phyloP scores from a whole-genome alignment of 1,139 yeast species.

The Debaryomycetaceae sp. region DNA sequence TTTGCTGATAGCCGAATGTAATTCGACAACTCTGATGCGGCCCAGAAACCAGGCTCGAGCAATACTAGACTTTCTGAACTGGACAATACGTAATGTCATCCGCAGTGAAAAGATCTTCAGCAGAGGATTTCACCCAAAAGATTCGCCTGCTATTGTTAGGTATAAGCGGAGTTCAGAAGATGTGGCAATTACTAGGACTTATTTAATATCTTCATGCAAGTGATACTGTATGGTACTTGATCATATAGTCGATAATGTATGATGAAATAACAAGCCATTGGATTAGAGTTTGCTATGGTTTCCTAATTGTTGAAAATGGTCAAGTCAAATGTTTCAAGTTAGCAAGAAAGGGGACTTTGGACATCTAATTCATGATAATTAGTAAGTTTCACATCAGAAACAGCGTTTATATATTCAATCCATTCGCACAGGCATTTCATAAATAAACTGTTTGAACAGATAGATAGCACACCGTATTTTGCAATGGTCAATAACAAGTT shows the following conservation, averaged over 20 bases:
- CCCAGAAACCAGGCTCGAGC: no score
- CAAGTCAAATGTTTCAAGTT: not conserved
- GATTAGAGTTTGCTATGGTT: not conserved
- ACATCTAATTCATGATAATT: not conserved
- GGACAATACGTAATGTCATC: no score
- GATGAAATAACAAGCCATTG: not conserved
- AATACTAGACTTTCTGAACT: no score
- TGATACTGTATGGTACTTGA: not conserved
- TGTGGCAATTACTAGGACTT: not conserved
- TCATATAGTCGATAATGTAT: not conserved
- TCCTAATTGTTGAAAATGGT: not conserved
- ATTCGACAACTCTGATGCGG: not conserved
- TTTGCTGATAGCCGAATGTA: not conserved
- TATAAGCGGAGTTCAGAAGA: not conserved
- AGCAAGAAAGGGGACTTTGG: not conserved
- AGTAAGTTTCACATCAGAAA: not conserved
- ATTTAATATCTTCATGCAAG: not conserved
- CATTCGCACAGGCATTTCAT: not conserved
- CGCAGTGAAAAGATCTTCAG: no score
- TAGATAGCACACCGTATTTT: not conserved
- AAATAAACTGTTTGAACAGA: not conserved
- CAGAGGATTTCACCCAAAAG: no score
- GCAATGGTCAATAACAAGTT: slow-evolving; percentile 3
- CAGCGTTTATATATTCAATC: not conserved
- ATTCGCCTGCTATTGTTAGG: no score